Percentiles rank a stretch among this genome's conserved stretches.
These are phyloP conservation scores for Talaromyces ruber DNA, from an alignment of 495 filamentous ascomycete species.

Conservation along the genomic window DNA sequence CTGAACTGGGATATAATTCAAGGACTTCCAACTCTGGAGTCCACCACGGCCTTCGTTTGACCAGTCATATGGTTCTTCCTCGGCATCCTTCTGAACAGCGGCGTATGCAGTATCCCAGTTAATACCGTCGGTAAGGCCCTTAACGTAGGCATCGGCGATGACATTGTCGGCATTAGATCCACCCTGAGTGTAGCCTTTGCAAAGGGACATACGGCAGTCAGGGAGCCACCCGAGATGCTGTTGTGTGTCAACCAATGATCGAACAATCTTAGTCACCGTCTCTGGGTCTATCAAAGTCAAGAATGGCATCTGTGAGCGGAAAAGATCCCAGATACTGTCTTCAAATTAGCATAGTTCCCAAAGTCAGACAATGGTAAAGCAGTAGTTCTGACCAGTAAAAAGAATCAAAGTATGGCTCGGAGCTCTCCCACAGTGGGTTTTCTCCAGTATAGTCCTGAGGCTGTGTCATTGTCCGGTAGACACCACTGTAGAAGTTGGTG, in stretches of 20 bases:
- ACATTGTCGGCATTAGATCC: slow-evolving; percentile 71
- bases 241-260: slow-evolving; percentile 67
- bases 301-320: slow-evolving; percentile 57
- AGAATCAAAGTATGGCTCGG: slow-evolving; percentile 54
- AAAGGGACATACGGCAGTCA: slow-evolving; percentile 60
- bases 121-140: slow-evolving; percentile 51
- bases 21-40: slow-evolving; percentile 57
- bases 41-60: slow-evolving; percentile 68
- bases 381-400: slow-evolving; percentile 40
- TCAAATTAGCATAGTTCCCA: neutral
- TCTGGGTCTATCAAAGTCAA: slow-evolving; percentile 58
- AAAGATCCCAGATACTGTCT: slow-evolving; percentile 47
- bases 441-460: slow-evolving; percentile 70
- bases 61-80: slow-evolving; percentile 58
- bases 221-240: slow-evolving; percentile 60
- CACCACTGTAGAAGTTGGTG: slow-evolving; percentile 48
- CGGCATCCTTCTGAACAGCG: slow-evolving; percentile 62
- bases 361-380: neutral
- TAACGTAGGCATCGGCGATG: slow-evolving; percentile 67
- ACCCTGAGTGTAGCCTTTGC: slow-evolving; percentile 62
- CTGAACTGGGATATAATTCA: slow-evolving; percentile 59
- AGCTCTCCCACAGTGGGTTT: slow-evolving; percentile 60
- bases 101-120: slow-evolving; percentile 62
- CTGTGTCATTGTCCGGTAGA: slow-evolving; percentile 52
- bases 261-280: slow-evolving; percentile 53